These are phyloP conservation scores for Tulasnella sp. DNA, from an alignment of 768 basidiomycete species.

Conservation along the genomic window DNA sequence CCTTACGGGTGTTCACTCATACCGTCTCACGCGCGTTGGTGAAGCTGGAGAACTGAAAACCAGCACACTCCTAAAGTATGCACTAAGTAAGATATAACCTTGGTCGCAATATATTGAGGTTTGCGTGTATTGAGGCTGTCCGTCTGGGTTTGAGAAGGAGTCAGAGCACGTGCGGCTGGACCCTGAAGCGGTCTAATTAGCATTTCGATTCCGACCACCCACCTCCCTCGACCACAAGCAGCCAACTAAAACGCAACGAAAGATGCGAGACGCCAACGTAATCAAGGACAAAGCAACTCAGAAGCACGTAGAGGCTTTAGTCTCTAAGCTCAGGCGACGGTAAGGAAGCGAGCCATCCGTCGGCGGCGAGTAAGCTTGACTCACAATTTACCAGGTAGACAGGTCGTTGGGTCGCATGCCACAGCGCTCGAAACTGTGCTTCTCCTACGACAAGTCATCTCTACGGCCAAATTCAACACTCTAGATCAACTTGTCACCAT, in stretches of 20 bases:
- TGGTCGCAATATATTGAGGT: background rate
- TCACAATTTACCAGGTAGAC: conserved; percentile 47
- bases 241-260: conserved; percentile 2
- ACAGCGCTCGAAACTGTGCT: conserved; percentile 87
- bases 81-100: background rate
- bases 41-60: background rate
- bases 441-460: conserved; percentile 84
- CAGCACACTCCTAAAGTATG: background rate
- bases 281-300: conserved; percentile 32
- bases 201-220: conserved; percentile 2
- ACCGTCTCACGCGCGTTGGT: too few relatives aligned
- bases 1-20: background rate
- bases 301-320: conserved; percentile 35
- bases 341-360: conserved; percentile 3
- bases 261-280: background rate
- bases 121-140: background rate
- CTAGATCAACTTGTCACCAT: conserved; percentile 80
- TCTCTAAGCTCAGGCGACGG: conserved; percentile 35
- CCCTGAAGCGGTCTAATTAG: background rate
- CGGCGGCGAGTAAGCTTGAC: background rate
- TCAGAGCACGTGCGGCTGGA: conserved; percentile 7
- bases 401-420: conserved; percentile 84
- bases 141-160: background rate
- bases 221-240: background rate
- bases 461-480: conserved; percentile 78